phyloP scores from a whole-genome alignment of 202 grass and related monocot genomes.

The Hordeum pubiflorum region DNA sequence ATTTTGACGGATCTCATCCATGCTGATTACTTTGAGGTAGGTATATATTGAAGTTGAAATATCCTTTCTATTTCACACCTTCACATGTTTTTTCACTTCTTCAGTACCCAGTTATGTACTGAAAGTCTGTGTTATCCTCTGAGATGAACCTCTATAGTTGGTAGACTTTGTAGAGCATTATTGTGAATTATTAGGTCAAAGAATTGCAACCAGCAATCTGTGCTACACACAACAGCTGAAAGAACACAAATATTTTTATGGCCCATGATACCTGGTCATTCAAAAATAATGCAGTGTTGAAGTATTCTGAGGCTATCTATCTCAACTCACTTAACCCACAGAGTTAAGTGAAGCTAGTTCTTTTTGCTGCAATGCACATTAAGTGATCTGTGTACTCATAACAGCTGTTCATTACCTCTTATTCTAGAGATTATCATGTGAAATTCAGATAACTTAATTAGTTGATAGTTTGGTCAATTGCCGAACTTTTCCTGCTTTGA shows the following conservation, averaged over 20 bases:
- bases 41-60: constrained; percentile 32
- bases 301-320: not conserved
- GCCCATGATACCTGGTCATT: not conserved
- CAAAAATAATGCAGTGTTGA: not conserved
- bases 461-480: not conserved
- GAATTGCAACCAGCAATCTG: not conserved
- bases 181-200: not conserved
- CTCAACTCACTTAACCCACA: not conserved
- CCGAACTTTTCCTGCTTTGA: not conserved
- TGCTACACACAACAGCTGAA: not conserved
- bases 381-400: not conserved
- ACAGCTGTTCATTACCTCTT: not conserved
- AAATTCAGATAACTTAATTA: not conserved
- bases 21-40: constrained; percentile 98
- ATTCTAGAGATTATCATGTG: constrained; percentile 9
- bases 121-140: not conserved
- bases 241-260: not conserved
- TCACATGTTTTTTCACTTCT: not conserved
- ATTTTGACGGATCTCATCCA: constrained; percentile 91
- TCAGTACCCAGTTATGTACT: not conserved
- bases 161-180: not conserved
- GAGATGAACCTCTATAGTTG: not conserved
- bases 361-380: constrained; percentile 7
- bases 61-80: not conserved
- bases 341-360: constrained; percentile 8